Conservation (phyloP, 257 asterid species). For the Anisodus tanguticus region DNA sequence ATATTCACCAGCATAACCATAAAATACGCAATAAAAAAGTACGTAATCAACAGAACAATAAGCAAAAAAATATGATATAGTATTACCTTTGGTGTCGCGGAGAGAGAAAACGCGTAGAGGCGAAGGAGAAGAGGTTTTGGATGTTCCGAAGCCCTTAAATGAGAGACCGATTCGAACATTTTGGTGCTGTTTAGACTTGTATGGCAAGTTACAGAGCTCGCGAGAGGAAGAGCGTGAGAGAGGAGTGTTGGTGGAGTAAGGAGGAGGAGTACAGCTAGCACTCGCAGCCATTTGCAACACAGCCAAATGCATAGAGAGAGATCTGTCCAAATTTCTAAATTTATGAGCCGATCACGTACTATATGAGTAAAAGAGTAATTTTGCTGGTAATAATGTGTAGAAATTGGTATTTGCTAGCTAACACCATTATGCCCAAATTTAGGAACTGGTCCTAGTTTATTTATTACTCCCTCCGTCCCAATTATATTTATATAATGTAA, state of each 20-base stretch:
- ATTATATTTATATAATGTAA: no score
- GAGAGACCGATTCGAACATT: conserved; percentile 43
- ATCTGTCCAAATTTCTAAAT: not conserved
- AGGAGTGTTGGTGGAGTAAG: conserved; percentile 28
- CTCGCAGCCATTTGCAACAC: conserved; percentile 46
- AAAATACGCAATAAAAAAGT: conserved; percentile 13
- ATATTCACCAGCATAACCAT: not conserved
- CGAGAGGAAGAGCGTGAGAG: conserved; percentile 40
- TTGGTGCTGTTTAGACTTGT: conserved; percentile 39
- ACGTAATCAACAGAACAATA: not conserved
- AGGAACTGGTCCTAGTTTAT: not conserved
- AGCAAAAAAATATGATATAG: not conserved
- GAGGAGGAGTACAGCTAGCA: conserved; percentile 36
- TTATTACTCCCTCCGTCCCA: not conserved
- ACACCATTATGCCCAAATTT: not conserved
- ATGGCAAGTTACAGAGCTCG: conserved; percentile 33
- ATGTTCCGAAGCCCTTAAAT: conserved; percentile 40
- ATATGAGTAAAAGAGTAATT: not conserved
- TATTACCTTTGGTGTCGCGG: conserved; percentile 53
- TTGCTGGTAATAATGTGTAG: not conserved
- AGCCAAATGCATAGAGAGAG: not conserved
- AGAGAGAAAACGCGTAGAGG: conserved; percentile 47
- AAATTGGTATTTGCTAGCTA: not conserved
- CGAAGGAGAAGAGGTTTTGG: conserved; percentile 41
- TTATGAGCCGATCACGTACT: not conserved